Evolutionary conservation across 1,139 yeast species (phyloP), one percentile per base, ranked within the genome.

Genomic region (Yamadazyma friedrichii): DNA sequence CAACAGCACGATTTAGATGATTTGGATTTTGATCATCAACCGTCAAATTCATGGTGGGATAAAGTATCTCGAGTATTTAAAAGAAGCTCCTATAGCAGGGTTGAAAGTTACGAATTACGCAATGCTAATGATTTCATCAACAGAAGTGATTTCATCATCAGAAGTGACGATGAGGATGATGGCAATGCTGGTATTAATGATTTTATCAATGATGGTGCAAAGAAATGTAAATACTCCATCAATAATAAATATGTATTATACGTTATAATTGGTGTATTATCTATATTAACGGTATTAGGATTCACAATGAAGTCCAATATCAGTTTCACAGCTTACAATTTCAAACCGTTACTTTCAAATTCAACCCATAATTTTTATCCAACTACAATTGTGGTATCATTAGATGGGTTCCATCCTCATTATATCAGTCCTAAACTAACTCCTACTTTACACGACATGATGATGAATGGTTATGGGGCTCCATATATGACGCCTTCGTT

Each of bases 381-480:
- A 15, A 81, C 96, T 3, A 89, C 97, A 0, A 63, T 89, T 1
- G 60, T 88, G 40, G 67, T 89, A 2, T 87, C 96, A 0, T 61
- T 89, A 32, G 96, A 87, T 57, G 96, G 96, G 10, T 86, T 89
- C 62, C 95, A 89, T 58, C 97, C 97, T 9, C 94, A 88, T 55
- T 87, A 88, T 56, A 78, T 89, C n/a, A 80, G 82, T 20, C 58
- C 75, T 6, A 66, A 71, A 15, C 55, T 74, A 32, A 89, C 96
- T 0, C 97, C 98, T 1, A 67, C 80, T 31, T 56, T 91, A 57
- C 84, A 85, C 54, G 62, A 70, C 12, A 62, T 85, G 59, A 61
- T 80, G 51, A 54, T 71, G 9, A 65, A 75, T 20, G 82, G 74
- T 16, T 78, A 75, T 49, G 86, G 86, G 4, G 80, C 94, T 3